Base-by-base conservation (phyloP, 345 rosid genomes). In the Lepidium aucheri region DNA sequence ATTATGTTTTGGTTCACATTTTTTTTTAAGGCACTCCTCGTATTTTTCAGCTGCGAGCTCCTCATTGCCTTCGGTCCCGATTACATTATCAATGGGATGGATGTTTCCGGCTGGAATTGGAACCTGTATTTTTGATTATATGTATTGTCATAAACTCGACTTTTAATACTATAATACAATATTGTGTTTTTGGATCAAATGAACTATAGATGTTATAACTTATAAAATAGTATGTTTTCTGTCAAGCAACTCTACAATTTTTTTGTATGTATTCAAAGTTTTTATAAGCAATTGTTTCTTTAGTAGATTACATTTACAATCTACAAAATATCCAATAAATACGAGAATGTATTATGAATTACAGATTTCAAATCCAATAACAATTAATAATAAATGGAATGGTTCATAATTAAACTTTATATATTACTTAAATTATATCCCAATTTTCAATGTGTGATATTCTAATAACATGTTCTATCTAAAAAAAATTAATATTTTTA, bases 51-150 rank as follows among this genome's bases (percentile, higher is more conserved):
- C 67, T 50, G 73, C 73, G 4, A 84, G 92, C 5, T 87, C 89
- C 0, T 96, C 98, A 10, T 89, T 91, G 56, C 86, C 92, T 69
- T 87, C 86, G 0, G 88, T 81, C 0, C 87, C 68, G 24, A 92
- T 67, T 1, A 82, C 76, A 20, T 89, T 93, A 8, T 92, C 88
- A 63, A 92, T 87, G 59, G 93, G 78, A 50, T 79, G 68, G 5
- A 87, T 91, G 67, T 92, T 74, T 36, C 77, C 87, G 0, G 92
- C 64, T 17, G 49, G 86, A 57, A 85, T 76, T 0, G 85, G 86
- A 32, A 87, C 86, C 90, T 88, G 63, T 1, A 43, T 18, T 5
- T 9, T 55, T 28, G 35, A 22, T 35, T 49, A 26, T 9, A 36
- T 36, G 42, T 51, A 10, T 10, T 10, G 58, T 63, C 14, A 47